Conservation (phyloP, 2,329 filamentous ascomycete genomes). For the Ascochyta fabae region DNA sequence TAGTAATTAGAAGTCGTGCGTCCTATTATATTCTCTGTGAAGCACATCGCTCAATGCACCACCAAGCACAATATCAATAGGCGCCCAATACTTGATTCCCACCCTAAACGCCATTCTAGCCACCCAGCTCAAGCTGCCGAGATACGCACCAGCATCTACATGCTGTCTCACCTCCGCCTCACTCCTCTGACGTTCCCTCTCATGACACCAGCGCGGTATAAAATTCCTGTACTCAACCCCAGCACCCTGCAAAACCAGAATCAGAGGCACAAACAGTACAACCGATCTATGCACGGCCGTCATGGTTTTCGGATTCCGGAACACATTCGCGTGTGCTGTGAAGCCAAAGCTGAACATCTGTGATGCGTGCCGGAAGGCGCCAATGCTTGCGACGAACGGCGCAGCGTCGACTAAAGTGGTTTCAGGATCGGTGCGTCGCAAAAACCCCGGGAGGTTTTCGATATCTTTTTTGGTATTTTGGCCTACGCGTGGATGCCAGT, state of each 20-base stretch:
- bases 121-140: constrained; percentile 2
- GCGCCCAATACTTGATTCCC: constrained; percentile 5
- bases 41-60: constrained; percentile 4
- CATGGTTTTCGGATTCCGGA: background rate
- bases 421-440: constrained; percentile 5
- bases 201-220: constrained; percentile 3
- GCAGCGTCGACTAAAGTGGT: constrained; percentile 5
- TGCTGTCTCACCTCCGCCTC: constrained; percentile 5
- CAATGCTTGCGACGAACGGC: constrained; percentile 3
- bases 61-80: constrained; percentile 7
- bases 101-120: constrained; percentile 2
- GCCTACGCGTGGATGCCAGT: constrained; percentile 6
- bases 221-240: constrained; percentile 3
- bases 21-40: constrained; percentile 6
- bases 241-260: background rate
- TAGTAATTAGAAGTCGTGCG: background rate
- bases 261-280: background rate
- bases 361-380: constrained; percentile 7
- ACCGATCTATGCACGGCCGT: constrained; percentile 1
- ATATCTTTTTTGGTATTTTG: constrained; percentile 1
- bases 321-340: constrained; percentile 2
- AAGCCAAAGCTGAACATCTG: constrained; percentile 9
- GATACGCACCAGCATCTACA: constrained; percentile 2
- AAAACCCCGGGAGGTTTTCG: background rate
- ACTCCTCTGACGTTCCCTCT: background rate